These are phyloP conservation scores for Carallia brachiata DNA, from an alignment of 345 rosid species.

Conservation along the genomic window DNA sequence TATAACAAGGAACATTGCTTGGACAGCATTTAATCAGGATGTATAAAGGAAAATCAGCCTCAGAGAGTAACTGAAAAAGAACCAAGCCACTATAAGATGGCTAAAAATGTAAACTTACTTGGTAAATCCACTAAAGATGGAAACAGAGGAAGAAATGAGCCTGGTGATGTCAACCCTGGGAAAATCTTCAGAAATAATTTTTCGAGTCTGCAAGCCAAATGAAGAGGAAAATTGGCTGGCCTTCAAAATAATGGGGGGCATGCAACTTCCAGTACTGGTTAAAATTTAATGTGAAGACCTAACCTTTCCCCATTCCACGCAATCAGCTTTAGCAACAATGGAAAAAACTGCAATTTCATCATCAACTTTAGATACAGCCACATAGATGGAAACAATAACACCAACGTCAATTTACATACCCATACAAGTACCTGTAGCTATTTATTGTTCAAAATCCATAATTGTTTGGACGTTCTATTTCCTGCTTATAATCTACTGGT, in stretches of 20 bases:
- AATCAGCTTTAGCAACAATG: conserved; percentile 85
- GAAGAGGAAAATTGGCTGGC: conserved; percentile 9
- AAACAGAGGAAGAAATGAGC: conserved; percentile 90
- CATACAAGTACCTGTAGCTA: too few relatives aligned
- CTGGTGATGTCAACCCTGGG: conserved; percentile 77
- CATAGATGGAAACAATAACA: not conserved
- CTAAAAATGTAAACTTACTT: conserved; percentile 41
- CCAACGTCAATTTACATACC: too few relatives aligned
- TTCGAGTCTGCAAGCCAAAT: conserved; percentile 58
- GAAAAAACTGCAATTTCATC: conserved; percentile 68
- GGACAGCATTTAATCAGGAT: not conserved
- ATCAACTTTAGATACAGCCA: conserved; percentile 13
- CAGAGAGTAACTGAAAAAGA: not conserved
- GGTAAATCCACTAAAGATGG: conserved; percentile 89
- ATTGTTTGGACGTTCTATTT: too few relatives aligned
- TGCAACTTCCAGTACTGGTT: not conserved
- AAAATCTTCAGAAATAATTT: conserved; percentile 68
- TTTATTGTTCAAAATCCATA: too few relatives aligned
- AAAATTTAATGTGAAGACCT: conserved; percentile 20
- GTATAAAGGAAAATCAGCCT: not conserved
- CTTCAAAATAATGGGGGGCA: not conserved
- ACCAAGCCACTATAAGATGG: not conserved
- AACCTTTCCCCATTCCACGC: conserved; percentile 96
- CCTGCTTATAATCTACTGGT: too few relatives aligned
- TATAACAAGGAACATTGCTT: not conserved